phyloP scores from a whole-genome alignment of 306 rosid species.

The Dryas alaskensis region DNA sequence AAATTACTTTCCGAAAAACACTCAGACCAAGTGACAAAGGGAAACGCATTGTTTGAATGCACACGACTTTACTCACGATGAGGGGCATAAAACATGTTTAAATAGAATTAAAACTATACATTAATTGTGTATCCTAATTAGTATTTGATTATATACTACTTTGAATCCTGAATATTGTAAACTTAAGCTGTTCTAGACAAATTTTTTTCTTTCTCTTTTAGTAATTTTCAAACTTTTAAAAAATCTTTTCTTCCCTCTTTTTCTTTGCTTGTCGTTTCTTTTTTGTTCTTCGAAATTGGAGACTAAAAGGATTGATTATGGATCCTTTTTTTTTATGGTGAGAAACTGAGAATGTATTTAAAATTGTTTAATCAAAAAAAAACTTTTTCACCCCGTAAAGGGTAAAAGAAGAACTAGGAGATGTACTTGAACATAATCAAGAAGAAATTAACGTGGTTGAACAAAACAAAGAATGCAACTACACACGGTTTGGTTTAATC shows the following conservation, averaged over 20 bases:
- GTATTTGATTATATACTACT: constrained; percentile 1
- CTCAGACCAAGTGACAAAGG: constrained; percentile 25
- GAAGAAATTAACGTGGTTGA: constrained; percentile 19
- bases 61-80: background rate
- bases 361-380: constrained; percentile 13
- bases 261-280: constrained; percentile 24
- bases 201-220: constrained; percentile 28
- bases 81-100: constrained; percentile 9
- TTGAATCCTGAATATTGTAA: constrained; percentile 26
- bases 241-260: constrained; percentile 29
- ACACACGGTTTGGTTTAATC: no score
- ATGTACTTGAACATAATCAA: constrained; percentile 36
- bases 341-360: constrained; percentile 17
- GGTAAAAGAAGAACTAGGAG: constrained; percentile 30
- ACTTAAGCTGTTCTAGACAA: constrained; percentile 20
- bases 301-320: constrained; percentile 41
- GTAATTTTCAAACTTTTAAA: constrained; percentile 18
- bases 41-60: constrained; percentile 38
- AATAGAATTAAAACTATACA: background rate
- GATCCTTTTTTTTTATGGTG: constrained; percentile 29
- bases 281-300: constrained; percentile 30
- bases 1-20: constrained; percentile 41
- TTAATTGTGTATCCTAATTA: background rate
- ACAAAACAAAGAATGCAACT: background rate
- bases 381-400: constrained; percentile 28